phyloP scores from a whole-genome alignment of 148 eudicot species.

The Spergularia marina region DNA sequence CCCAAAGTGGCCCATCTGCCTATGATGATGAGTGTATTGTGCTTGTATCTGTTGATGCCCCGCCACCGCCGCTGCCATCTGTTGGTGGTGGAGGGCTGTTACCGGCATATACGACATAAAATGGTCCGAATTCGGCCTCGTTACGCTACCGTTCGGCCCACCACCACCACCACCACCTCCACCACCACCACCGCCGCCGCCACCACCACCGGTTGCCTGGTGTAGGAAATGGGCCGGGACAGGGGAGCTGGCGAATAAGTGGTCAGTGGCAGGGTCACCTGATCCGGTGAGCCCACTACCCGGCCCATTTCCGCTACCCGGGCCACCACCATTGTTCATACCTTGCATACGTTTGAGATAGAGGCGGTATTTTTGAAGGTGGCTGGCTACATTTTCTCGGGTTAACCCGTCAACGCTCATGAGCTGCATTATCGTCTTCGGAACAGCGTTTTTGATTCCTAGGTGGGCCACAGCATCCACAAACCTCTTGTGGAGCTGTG shows the following conservation, averaged over 20 bases:
- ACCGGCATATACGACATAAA: constrained; percentile 58
- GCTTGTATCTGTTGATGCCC: constrained; percentile 30
- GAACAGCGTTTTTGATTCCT: background rate
- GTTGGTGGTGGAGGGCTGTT: constrained; percentile 53
- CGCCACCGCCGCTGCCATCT: constrained; percentile 32
- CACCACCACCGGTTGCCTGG: constrained; percentile 6
- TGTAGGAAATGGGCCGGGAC: constrained; percentile 85
- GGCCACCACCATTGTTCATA: constrained; percentile 30
- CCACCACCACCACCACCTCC: constrained; percentile 21
- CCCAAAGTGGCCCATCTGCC: constrained; percentile 61
- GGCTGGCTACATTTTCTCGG: background rate
- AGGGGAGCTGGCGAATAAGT: constrained; percentile 77
- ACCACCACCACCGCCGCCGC: background rate
- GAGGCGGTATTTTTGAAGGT: constrained; percentile 36
- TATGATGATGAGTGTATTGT: constrained; percentile 43
- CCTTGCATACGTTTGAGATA: constrained; percentile 82
- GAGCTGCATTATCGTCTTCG: constrained; percentile 1
- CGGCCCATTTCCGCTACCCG: constrained; percentile 19
- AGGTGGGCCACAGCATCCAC: constrained; percentile 3
- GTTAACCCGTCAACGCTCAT: background rate
- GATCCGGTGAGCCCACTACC: constrained; percentile 33
- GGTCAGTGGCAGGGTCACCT: constrained; percentile 73
- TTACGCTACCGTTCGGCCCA: constrained; percentile 12
- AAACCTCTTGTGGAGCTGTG: constrained; percentile 8
- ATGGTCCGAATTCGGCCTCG: constrained; percentile 49